Evolutionary conservation across 176 grass and related monocot species (phyloP), one percentile per base, ranked within the genome.

Genomic region (Lolium rigidum): DNA sequence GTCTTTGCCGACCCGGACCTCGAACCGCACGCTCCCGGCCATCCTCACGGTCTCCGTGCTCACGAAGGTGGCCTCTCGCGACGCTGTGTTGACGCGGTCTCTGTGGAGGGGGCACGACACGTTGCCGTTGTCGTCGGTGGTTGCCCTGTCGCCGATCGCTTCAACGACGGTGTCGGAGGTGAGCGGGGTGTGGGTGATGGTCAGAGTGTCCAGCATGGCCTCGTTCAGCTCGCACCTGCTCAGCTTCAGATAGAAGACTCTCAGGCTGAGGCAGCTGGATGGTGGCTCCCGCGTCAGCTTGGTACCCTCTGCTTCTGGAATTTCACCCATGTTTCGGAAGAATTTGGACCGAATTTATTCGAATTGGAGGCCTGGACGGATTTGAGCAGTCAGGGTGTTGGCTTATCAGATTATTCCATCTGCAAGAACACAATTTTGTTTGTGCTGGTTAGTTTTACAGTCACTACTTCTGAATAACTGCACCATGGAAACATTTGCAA

Each of bases 191-290:
- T 91, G 91, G 64, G 88, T 95, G 49, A 95, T 50, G 25, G 89
- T 92, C 54, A 98, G 68, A 14, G 62, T 21, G 44, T 86, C 54
- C 10, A 79, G 80, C 74, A 82, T 88, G 79, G 91, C 87, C 67
- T 92, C 86, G 76, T 90, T 73, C 39, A 94, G 49, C 66, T 83
- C 89, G 68, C 85, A 98, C 83, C 91, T 86, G 76, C 86, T 88
- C 72, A 98, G 52, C 86, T 92, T 94, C 86, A 98, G 72, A 68
- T 91, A 95, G 70, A 98, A 95, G 56, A 95, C 92, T 35, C 83
- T 95, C 9, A 98, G 46, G 25, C 86, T 89, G 7, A 98, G 89
- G 28, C 81, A 89, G 12, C n/a, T n/a, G n/a, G 86, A 84, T 0
- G 86, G 74, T 18, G 54, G 82, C 73, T 83, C 89, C 15, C 63